Evolutionary conservation across 2,329 filamentous ascomycete species (phyloP).

Genomic region (Hypomyces perniciosus): DNA sequence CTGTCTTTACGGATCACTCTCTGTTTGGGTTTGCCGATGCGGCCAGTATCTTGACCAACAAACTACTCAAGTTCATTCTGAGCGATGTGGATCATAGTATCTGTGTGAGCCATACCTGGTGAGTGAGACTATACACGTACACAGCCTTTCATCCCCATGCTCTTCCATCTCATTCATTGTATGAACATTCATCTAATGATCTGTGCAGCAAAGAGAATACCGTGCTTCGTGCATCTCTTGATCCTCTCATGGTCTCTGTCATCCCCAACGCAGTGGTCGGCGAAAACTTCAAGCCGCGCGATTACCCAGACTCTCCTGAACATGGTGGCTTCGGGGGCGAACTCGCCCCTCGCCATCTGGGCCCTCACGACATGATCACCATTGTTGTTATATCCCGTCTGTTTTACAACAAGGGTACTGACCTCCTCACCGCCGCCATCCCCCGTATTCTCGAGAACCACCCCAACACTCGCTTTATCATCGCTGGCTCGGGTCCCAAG

Average conservation of each 20-base stretch:
- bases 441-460: conserved; percentile 85
- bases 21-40: conserved; percentile 97
- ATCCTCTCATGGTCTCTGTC: conserved; percentile 94
- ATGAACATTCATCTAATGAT: not conserved
- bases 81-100: conserved; percentile 98
- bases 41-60: conserved; percentile 92
- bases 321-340: conserved; percentile 34
- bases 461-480: conserved; percentile 92
- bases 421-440: conserved; percentile 92
- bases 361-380: conserved; percentile 81
- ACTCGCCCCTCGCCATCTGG: conserved; percentile 60
- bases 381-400: conserved; percentile 96
- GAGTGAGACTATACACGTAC: conserved; percentile 21
- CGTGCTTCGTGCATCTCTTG: conserved; percentile 85
- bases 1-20: conserved; percentile 96
- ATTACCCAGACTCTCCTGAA: conserved; percentile 32
- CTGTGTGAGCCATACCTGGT: conserved; percentile 98
- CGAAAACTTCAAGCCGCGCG: conserved; percentile 78
- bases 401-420: conserved; percentile 98
- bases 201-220: conserved; percentile 85
- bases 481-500: conserved; percentile 91
- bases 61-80: conserved; percentile 89
- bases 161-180: not conserved
- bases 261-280: conserved; percentile 97
- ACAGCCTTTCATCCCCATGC: not conserved